phyloP scores from a whole-genome alignment of 495 filamentous ascomycete species.

The Cercophora samala region DNA sequence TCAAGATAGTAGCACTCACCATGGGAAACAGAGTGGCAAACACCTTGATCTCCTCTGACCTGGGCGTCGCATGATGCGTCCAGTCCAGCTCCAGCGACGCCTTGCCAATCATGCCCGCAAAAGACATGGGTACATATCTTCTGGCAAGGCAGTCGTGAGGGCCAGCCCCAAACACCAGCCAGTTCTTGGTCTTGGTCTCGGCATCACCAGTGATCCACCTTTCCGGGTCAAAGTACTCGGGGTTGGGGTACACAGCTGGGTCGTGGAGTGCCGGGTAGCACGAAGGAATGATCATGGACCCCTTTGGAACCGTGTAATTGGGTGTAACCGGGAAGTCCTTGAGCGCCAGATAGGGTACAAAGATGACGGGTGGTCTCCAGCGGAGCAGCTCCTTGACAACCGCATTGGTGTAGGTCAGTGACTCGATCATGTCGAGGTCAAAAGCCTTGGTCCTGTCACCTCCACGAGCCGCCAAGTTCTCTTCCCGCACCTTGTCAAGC shows the following conservation, averaged over 20 bases:
- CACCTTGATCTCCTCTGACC: slow-evolving; percentile 87
- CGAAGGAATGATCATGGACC: slow-evolving; percentile 36
- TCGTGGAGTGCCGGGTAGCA: slow-evolving; percentile 35
- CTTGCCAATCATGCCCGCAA: slow-evolving; percentile 88
- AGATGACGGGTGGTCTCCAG: slow-evolving; percentile 89
- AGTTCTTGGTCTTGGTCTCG: slow-evolving; percentile 84
- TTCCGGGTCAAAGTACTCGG: slow-evolving; percentile 54
- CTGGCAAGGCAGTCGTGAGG: slow-evolving; percentile 93
- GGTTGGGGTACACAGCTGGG: slow-evolving; percentile 27
- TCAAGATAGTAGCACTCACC: slow-evolving; percentile 50
- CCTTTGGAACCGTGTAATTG: slow-evolving; percentile 61
- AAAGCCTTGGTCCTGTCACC: slow-evolving; percentile 68
- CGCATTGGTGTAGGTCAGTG: slow-evolving; percentile 80
- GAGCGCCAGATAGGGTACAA: slow-evolving; percentile 92
- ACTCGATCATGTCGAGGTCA: slow-evolving; percentile 74
- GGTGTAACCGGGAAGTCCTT: slow-evolving; percentile 85
- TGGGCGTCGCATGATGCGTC: slow-evolving; percentile 71
- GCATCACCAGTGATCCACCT: slow-evolving; percentile 84
- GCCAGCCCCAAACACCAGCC: slow-evolving; percentile 89
- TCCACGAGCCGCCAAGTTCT: slow-evolving; percentile 73
- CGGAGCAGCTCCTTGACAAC: slow-evolving; percentile 87
- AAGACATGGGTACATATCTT: slow-evolving; percentile 75
- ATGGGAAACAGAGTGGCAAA: slow-evolving; percentile 93
- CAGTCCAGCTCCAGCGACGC: slow-evolving; percentile 81
- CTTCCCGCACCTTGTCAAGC: slow-evolving; percentile 78